phyloP scores from a whole-genome alignment of 176 grass and related monocot genomes.

The Juncus effusus region DNA sequence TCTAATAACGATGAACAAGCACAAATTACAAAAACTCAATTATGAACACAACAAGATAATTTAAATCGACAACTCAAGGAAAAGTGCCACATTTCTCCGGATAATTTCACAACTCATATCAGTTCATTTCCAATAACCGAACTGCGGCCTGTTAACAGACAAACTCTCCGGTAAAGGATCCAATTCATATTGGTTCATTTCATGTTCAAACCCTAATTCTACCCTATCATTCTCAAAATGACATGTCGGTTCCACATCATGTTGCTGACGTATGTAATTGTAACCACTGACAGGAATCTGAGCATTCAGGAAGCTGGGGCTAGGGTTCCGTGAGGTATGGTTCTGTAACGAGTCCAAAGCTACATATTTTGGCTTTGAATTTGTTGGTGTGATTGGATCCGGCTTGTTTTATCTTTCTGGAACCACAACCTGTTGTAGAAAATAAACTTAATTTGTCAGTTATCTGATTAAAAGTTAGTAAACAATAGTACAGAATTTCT shows the following conservation, averaged over 20 bases:
- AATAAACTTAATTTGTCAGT: no score
- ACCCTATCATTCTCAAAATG: constrained; percentile 7
- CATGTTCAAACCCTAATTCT: background rate
- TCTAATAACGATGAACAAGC: no score
- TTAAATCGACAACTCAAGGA: background rate
- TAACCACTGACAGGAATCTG: background rate
- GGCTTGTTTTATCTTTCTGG: constrained; percentile 23
- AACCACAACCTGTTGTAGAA: constrained; percentile 16
- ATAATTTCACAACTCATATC: constrained; percentile 5
- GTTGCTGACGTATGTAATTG: constrained; percentile 4
- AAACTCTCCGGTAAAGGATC: background rate
- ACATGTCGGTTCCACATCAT: background rate
- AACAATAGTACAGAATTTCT: no score
- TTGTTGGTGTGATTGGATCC: background rate
- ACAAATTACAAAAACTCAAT: no score
- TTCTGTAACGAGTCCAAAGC: background rate
- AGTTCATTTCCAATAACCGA: constrained; percentile 17
- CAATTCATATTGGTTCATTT: constrained; percentile 8
- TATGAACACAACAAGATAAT: no score
- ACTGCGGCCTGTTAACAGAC: background rate
- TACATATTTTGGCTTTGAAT: background rate
- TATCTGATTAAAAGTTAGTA: no score
- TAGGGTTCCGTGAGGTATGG: constrained; percentile 2
- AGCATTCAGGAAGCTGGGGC: constrained; percentile 1
- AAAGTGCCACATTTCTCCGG: constrained; percentile 6